Conservation (phyloP, 2,329 filamentous ascomycete species). For the Talaromyces rugulosus region DNA sequence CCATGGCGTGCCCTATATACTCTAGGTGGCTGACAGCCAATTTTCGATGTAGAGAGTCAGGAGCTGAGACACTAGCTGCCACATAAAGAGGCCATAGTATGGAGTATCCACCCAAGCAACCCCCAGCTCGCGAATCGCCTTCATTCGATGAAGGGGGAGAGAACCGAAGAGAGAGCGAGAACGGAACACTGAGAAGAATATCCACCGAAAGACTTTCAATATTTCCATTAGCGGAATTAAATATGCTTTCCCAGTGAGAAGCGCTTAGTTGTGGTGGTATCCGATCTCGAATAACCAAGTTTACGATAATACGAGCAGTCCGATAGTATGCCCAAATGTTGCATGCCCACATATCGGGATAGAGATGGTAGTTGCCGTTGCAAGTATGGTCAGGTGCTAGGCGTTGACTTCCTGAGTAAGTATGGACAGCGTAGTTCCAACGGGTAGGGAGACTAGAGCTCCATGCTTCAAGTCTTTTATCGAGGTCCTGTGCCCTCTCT, state of each 20-base stretch:
- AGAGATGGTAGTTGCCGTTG: not conserved
- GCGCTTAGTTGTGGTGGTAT: not conserved
- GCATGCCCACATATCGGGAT: constrained; percentile 2
- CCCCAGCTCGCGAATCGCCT: not conserved
- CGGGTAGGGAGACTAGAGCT: not conserved
- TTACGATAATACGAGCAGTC: not conserved
- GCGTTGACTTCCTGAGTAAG: not conserved
- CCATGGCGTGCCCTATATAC: constrained; percentile 2
- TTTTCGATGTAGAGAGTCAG: not conserved
- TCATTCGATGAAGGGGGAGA: not conserved
- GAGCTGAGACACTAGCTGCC: not conserved
- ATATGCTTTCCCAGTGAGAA: not conserved
- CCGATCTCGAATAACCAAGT: not conserved
- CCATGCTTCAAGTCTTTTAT: not conserved
- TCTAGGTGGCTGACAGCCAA: not conserved
- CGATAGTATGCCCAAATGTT: constrained; percentile 3
- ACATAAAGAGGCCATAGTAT: constrained; percentile 2
- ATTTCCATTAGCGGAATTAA: not conserved
- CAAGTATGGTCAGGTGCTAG: not conserved
- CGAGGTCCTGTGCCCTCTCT: not conserved
- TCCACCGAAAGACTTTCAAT: not conserved
- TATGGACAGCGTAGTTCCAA: not conserved
- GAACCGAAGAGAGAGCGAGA: not conserved
- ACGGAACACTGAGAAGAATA: not conserved
- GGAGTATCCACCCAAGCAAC: constrained; percentile 1